Conservation (phyloP, 179 eudicot genomes). For the Beta corolliflora region DNA sequence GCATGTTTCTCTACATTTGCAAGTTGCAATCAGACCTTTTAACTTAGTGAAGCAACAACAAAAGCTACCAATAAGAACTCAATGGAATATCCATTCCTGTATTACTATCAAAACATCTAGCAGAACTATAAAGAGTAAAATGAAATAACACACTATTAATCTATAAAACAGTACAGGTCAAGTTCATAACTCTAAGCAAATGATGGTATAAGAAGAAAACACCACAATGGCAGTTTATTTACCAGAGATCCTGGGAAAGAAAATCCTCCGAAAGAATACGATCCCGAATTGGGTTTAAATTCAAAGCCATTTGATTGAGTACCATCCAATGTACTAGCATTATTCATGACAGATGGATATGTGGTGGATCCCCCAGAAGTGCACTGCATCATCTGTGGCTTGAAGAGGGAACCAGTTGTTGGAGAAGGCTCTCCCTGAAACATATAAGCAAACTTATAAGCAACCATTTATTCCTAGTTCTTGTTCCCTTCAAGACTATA, state of each 20-base stretch:
- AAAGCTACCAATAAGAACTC: neutral
- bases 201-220: neutral
- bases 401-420: slow-evolving; percentile 90
- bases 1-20: neutral
- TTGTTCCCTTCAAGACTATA: slow-evolving; percentile 26
- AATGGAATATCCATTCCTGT: neutral
- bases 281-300: slow-evolving; percentile 67
- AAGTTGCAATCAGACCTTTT: neutral
- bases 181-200: slow-evolving; percentile 5
- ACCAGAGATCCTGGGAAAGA: slow-evolving; percentile 58
- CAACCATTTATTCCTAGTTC: slow-evolving; percentile 11
- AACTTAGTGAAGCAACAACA: neutral
- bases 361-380: slow-evolving; percentile 49
- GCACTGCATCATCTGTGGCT: slow-evolving; percentile 66
- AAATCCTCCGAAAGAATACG: slow-evolving; percentile 55
- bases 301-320: slow-evolving; percentile 59
- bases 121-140: neutral
- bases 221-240: slow-evolving; percentile 26
- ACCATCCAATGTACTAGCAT: slow-evolving; percentile 47
- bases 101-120: neutral
- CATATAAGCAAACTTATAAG: slow-evolving; percentile 27
- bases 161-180: slow-evolving; percentile 9
- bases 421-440: slow-evolving; percentile 97
- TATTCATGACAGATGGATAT: slow-evolving; percentile 47
- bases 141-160: neutral